Evolutionary conservation across 2,329 filamentous ascomycete species (phyloP).

Genomic region (Daldinia eschscholtzii): DNA sequence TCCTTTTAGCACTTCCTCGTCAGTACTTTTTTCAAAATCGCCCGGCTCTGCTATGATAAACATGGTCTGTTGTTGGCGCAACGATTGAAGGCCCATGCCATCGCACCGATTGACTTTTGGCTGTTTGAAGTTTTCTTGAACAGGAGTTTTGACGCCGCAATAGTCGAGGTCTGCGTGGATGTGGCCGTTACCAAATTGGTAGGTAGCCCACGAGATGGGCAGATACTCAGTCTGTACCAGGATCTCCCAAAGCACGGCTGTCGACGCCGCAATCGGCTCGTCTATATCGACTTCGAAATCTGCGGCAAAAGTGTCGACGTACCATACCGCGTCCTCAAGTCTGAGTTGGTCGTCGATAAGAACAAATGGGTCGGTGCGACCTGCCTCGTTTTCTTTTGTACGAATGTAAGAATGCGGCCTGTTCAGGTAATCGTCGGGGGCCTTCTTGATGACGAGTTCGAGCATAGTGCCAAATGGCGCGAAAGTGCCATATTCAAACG

Average conservation of each 20-base stretch:
- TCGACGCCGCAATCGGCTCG: conserved; percentile 22
- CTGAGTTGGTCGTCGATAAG: conserved; percentile 40
- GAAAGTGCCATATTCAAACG: conserved; percentile 43
- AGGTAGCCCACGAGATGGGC: conserved; percentile 41
- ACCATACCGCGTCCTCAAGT: conserved; percentile 41
- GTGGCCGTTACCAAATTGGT: conserved; percentile 43
- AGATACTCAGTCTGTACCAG: conserved; percentile 42
- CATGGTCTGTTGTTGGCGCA: conserved; percentile 9
- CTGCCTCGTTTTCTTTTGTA: conserved; percentile 39
- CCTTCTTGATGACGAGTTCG: conserved; percentile 42
- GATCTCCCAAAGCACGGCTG: conserved; percentile 44
- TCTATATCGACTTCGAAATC: conserved; percentile 36
- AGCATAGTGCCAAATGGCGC: conserved; percentile 41
- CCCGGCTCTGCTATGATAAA: conserved; percentile 40
- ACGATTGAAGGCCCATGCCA: conserved; percentile 30
- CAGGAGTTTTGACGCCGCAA: not conserved
- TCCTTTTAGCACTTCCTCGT: conserved; percentile 16
- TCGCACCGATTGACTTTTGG: conserved; percentile 21
- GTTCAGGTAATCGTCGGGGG: conserved; percentile 40
- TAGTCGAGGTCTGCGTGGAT: conserved; percentile 20
- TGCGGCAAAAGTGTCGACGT: conserved; percentile 40
- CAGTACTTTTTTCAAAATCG: conserved; percentile 44
- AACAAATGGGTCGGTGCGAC: conserved; percentile 37
- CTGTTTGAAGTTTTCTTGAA: conserved; percentile 32
- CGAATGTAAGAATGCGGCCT: conserved; percentile 45